Conservation (phyloP, 1,284 basidiomycete species). For the Ustilago xerochloae region DNA sequence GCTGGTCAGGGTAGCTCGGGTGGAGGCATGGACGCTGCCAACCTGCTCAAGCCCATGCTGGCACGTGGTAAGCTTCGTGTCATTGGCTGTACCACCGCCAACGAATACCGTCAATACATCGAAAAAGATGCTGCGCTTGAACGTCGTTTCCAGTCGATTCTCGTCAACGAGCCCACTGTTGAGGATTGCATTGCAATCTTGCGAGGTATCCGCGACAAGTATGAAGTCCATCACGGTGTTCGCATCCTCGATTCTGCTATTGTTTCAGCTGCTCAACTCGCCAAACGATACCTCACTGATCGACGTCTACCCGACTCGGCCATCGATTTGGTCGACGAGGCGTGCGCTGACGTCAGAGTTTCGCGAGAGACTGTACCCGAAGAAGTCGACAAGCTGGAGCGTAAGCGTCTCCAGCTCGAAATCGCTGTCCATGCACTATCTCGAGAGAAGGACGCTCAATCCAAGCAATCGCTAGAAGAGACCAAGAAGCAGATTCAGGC, state of each 20-base stretch:
- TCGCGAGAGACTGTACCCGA: conserved; percentile 90
- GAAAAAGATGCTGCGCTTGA: conserved; percentile 89
- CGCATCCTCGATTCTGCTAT: conserved; percentile 88
- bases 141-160: conserved; percentile 87
- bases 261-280: conserved; percentile 89
- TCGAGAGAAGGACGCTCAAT: conserved; percentile 83
- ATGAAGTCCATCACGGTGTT: conserved; percentile 74
- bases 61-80: conserved; percentile 87
- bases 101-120: conserved; percentile 94
- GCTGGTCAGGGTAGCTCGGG: conserved; percentile 60
- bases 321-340: conserved; percentile 68
- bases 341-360: conserved; percentile 71
- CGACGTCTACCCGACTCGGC: conserved; percentile 67
- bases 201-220: conserved; percentile 86
- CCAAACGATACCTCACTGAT: conserved; percentile 85
- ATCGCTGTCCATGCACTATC: conserved; percentile 93
- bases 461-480: conserved; percentile 83
- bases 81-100: conserved; percentile 93
- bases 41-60: conserved; percentile 69
- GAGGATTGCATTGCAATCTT: conserved; percentile 92
- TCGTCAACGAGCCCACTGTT: conserved; percentile 91
- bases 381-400: conserved; percentile 92
- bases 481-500: conserved; percentile 85
- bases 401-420: conserved; percentile 89
- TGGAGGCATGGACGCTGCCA: conserved; percentile 65